Evolutionary conservation across 805 yeast genomes (phyloP).

Genomic region (Metschnikowia henanensis): DNA sequence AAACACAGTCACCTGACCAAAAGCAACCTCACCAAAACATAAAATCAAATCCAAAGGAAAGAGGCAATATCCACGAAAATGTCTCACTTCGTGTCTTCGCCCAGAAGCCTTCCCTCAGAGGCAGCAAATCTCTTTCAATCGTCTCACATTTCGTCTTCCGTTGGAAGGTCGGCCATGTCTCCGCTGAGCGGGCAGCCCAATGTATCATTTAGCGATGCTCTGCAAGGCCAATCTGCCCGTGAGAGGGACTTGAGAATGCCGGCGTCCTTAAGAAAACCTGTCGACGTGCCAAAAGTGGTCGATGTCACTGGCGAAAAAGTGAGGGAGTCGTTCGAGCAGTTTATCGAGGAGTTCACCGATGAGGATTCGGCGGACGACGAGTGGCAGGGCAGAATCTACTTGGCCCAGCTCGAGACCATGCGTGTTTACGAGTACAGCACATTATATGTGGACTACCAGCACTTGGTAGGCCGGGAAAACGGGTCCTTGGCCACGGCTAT

Average conservation of each 20-base stretch:
- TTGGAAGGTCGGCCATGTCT: conserved; percentile 37
- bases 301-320: conserved; percentile 95
- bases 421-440: conserved; percentile 72
- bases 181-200: conserved; percentile 28
- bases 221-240: conserved; percentile 40
- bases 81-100: conserved; percentile 46
- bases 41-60: too few species aligned
- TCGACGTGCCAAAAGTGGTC: conserved; percentile 72
- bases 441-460: conserved; percentile 81
- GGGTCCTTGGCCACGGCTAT: conserved; percentile 90
- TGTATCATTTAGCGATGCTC: conserved; percentile 21
- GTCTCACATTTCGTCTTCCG: conserved; percentile 44
- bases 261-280: conserved; percentile 17
- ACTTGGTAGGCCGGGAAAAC: conserved; percentile 70
- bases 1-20: background rate
- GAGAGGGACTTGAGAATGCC: conserved; percentile 52
- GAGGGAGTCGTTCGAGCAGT: conserved; percentile 84
- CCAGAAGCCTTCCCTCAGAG: conserved; percentile 44
- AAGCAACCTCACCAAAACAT: background rate
- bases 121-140: conserved; percentile 41
- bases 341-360: conserved; percentile 65
- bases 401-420: conserved; percentile 82
- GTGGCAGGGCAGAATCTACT: conserved; percentile 59
- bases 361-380: conserved; percentile 32
- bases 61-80: conserved; percentile 18